Conservation (phyloP, 306 rosid species). For the Trifolium subterraneum region DNA sequence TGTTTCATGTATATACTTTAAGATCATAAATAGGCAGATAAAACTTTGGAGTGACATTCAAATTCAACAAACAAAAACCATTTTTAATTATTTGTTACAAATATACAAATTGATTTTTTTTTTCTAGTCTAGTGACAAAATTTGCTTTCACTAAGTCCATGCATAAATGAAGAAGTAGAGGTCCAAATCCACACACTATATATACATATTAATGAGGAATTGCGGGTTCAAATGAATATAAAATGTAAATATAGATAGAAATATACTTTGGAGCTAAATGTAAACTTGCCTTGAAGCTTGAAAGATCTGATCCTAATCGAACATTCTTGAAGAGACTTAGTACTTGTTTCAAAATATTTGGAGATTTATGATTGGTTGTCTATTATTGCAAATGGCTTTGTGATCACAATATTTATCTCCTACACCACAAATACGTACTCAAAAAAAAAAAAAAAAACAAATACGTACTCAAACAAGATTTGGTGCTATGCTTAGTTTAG, state of each 20-base stretch:
- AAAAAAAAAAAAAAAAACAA: neutral
- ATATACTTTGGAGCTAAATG: neutral
- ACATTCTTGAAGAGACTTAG: slow-evolving; percentile 61
- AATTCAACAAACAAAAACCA: neutral
- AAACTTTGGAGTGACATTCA: neutral
- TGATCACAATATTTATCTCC: slow-evolving; percentile 45
- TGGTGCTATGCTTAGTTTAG: neutral
- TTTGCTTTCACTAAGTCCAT: too few species aligned
- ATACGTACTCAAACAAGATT: neutral
- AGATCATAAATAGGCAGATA: too few species aligned
- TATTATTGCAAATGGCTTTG: slow-evolving; percentile 61
- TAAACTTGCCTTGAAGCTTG: slow-evolving; percentile 57
- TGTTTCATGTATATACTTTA: too few species aligned
- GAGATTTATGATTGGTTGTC: slow-evolving; percentile 46
- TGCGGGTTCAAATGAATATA: too few species aligned
- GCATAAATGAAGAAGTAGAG: too few species aligned
- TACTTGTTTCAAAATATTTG: slow-evolving; percentile 60
- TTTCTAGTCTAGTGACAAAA: too few species aligned
- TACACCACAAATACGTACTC: neutral
- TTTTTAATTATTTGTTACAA: too few species aligned
- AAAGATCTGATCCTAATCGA: slow-evolving; percentile 72
- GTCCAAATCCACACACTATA: neutral
- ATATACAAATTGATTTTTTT: too few species aligned
- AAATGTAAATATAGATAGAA: too few species aligned
- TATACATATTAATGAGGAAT: neutral